Base-by-base conservation (phyloP, 169 alveolate genomes). In the Cryptosporidium sp. region DNA sequence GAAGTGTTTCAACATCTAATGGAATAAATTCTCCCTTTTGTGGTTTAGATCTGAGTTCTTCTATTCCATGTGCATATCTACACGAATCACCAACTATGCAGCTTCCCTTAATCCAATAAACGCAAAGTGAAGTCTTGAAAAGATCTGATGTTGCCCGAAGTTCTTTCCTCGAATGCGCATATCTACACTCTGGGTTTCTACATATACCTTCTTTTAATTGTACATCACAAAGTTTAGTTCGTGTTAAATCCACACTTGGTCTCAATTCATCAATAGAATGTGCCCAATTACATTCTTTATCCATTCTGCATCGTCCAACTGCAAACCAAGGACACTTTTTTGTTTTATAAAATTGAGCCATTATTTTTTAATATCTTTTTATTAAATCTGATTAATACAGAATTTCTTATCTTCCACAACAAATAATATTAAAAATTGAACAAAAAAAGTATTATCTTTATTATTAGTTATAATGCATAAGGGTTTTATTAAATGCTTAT, bases 81-180 rank as follows among this genome's bases (percentile, higher is more conserved):
- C 94, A 92, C 45, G 85, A 70, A 48, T 86, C 91, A 5, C 85
- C 84, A 29, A 84, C 70, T 31, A 73, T 48, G 62, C 94, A 91
- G 37, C 91, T 67, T 18, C 94, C 94, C n/a, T 92, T 67, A 9
- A 85, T 70, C 94, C 94, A 92, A 71, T 89, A 92, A 68, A 85
- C 70, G 31, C 94, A 92, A 43, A 92, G 69, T 12, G 89, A 85
- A 3, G 94, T 92, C 69, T 92, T 92, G 74, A 74, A 85, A 6
- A 92, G 84, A 43, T 84, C 92, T 37, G 70, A 86, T 10, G 94
- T 85, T 8, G 86, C 73, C 26, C 94, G 51, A 37, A 92, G 65
- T 70, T 92, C 94, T 48, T 35, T 91, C 26, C 89, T 86, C 29
- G 92, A 87, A 33, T 92, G 94, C 2, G 94, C 94, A 62, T 84